Evolutionary conservation across 2,329 filamentous ascomycete species (phyloP).

Genomic region (Arthrobotrys sinensis): DNA sequence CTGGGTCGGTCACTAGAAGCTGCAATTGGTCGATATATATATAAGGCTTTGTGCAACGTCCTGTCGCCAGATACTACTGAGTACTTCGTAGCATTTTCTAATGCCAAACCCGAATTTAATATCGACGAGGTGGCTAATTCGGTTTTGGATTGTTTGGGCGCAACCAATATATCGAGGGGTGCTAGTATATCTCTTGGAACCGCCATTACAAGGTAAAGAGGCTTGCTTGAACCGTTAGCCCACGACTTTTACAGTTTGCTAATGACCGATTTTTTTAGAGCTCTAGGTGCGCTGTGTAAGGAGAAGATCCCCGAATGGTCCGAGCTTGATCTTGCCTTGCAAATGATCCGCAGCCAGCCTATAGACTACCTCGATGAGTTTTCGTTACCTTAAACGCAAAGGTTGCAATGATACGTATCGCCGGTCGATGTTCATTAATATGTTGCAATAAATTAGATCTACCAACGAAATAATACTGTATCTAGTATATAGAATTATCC

Average conservation of each 20-base stretch:
- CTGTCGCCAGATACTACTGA: not conserved
- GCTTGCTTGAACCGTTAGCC: not conserved
- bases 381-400: not conserved
- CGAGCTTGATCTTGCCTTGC: not conserved
- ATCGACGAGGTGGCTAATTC: not conserved
- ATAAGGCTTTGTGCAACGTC: not conserved
- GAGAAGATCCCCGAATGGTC: conserved; percentile 12
- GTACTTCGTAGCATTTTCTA: not conserved
- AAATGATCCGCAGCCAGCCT: not conserved
- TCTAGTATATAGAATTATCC: too few species aligned
- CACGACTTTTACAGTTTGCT: too few species aligned
- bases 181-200: not conserved
- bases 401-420: too few species aligned
- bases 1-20: not conserved
- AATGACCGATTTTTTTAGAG: not conserved
- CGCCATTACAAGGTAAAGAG: not conserved
- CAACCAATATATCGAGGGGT: not conserved
- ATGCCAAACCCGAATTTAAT: not conserved
- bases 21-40: conserved; percentile 4
- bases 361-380: not conserved
- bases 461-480: too few species aligned
- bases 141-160: conserved; percentile 11
- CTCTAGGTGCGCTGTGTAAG: not conserved
- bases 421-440: too few species aligned
- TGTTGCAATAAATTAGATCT: too few species aligned